Evolutionary conservation across 805 yeast species (phyloP).

Genomic region (Pichia eremophila): DNA sequence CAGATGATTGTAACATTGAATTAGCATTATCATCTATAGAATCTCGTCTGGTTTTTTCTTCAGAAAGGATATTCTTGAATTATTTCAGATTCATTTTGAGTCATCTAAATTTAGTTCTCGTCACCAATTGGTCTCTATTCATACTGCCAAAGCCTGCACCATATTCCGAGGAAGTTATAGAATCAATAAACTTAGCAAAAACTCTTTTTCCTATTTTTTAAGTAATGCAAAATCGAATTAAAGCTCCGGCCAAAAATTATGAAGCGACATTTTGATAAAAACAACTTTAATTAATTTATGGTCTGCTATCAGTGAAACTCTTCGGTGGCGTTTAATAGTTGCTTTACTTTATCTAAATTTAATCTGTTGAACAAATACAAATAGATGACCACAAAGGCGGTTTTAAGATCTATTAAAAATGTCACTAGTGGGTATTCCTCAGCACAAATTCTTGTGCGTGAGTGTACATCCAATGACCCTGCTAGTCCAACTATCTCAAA

Average conservation of each 20-base stretch:
- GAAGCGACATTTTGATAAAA: not conserved
- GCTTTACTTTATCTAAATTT: not conserved
- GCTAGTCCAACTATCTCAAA: conserved; percentile 73
- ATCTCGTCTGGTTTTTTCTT: too few relatives aligned
- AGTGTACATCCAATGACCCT: conserved; percentile 84
- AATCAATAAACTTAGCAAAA: too few relatives aligned
- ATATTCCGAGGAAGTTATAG: too few relatives aligned
- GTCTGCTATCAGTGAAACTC: not conserved
- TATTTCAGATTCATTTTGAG: too few relatives aligned
- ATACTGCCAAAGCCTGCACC: too few relatives aligned
- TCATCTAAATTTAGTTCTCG: too few relatives aligned
- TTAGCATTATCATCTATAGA: too few relatives aligned
- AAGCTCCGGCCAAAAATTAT: not conserved
- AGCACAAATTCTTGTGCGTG: conserved; percentile 80
- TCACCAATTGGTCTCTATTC: too few relatives aligned
- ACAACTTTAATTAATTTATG: not conserved
- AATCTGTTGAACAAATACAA: not conserved
- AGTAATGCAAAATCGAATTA: too few relatives aligned
- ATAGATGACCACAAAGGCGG: conserved; percentile 17
- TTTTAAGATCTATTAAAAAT: conserved; percentile 79
- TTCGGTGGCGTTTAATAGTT: not conserved
- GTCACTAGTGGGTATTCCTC: conserved; percentile 83
- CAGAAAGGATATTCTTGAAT: too few relatives aligned
- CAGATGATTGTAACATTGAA: too few relatives aligned
- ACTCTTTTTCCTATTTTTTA: too few relatives aligned